Conservation (phyloP, 78 protist genomes). For the Parvularia atlantis region DNA sequence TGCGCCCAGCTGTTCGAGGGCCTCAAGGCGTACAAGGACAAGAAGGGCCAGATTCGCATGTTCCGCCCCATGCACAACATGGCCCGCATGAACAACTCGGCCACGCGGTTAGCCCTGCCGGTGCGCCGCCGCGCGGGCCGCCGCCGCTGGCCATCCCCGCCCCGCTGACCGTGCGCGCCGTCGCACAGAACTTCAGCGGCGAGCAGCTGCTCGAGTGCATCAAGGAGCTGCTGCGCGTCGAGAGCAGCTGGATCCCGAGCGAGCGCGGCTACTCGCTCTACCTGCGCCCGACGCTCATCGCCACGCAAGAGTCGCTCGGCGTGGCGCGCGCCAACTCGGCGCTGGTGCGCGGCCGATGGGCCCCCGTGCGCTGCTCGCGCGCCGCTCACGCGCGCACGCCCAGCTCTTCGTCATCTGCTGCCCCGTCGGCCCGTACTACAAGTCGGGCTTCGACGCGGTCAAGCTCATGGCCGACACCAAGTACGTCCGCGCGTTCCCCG, state of each 20-base stretch:
- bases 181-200: constrained; percentile 25
- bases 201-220: constrained; percentile 66
- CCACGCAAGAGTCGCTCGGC: constrained; percentile 71
- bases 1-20: constrained; percentile 97
- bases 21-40: constrained; percentile 85
- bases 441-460: constrained; percentile 88
- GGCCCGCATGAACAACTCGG: constrained; percentile 62
- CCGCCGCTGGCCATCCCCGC: background rate
- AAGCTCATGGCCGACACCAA: constrained; percentile 64
- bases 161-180: background rate
- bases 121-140: constrained; percentile 5
- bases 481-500: constrained; percentile 59
- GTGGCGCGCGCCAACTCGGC: constrained; percentile 58
- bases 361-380: too few relatives aligned
- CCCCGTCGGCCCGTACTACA: constrained; percentile 97
- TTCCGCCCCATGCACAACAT: constrained; percentile 91
- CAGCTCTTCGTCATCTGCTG: constrained; percentile 61
- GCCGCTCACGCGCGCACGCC: too few relatives aligned
- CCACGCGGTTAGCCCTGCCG: constrained; percentile 79
- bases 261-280: constrained; percentile 86
- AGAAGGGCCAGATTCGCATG: constrained; percentile 21
- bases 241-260: constrained; percentile 82
- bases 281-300: constrained; percentile 92
- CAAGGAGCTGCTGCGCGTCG: constrained; percentile 70
- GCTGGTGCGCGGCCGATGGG: too few relatives aligned